A percentile compares a stretch with the other conserved stretches of the same genome.
Conservation (phyloP, 371 early-diverging fungal genomes). For the Mortierella sp. region DNA sequence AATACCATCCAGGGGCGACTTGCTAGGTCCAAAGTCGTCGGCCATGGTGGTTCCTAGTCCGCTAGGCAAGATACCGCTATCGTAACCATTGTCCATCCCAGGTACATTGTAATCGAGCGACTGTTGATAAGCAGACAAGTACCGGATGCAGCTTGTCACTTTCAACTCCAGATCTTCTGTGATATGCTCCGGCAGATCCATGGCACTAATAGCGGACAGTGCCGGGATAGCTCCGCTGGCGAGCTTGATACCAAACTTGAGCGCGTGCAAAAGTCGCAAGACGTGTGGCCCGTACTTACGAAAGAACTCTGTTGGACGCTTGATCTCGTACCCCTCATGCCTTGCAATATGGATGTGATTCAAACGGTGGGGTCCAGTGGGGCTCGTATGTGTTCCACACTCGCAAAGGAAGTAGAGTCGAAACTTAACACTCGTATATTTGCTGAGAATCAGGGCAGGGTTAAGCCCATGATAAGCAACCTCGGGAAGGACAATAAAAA, state of each 20-base stretch:
- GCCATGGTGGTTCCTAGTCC: not conserved
- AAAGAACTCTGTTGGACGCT: slow-evolving; percentile 48
- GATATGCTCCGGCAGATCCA: slow-evolving; percentile 35
- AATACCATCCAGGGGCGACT: not conserved
- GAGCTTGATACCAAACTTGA: slow-evolving; percentile 30
- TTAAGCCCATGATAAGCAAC: slow-evolving; percentile 33
- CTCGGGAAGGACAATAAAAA: slow-evolving; percentile 56
- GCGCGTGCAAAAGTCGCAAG: slow-evolving; percentile 29
- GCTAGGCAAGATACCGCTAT: not conserved
- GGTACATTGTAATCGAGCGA: slow-evolving; percentile 18
- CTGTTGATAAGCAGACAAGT: slow-evolving; percentile 23
- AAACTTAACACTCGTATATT: slow-evolving; percentile 24
- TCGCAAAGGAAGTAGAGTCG: slow-evolving; percentile 54
- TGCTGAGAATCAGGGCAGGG: slow-evolving; percentile 21
- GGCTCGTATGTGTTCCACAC: slow-evolving; percentile 44
- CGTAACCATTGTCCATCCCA: slow-evolving; percentile 9
- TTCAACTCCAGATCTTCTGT: slow-evolving; percentile 20
- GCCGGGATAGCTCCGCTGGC: slow-evolving; percentile 40
- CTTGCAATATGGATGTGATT: slow-evolving; percentile 53
- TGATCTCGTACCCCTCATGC: slow-evolving; percentile 54
- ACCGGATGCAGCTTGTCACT: slow-evolving; percentile 24
- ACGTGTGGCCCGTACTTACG: slow-evolving; percentile 45
- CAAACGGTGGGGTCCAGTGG: slow-evolving; percentile 35
- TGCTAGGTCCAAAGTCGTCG: not conserved
- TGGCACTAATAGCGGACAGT: slow-evolving; percentile 20